A percentile compares a stretch with the other conserved stretches of the same genome.
Evolutionary conservation across 192 early-diverging fungal species (phyloP).

Genomic region (Spinellus fusiger): DNA sequence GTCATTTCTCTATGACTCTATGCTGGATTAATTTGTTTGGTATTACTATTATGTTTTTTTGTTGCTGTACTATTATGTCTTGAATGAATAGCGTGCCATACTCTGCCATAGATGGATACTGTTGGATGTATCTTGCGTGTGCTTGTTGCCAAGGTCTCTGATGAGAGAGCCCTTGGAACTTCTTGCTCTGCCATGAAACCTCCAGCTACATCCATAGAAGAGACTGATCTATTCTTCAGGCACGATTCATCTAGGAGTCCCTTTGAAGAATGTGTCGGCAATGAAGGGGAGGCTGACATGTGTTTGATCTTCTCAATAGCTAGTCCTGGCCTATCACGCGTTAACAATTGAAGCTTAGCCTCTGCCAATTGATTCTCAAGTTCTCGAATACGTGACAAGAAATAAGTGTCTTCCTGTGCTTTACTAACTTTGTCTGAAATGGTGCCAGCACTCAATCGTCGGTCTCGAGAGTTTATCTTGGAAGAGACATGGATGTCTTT

Average conservation of each 20-base stretch:
- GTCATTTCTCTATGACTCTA: background rate
- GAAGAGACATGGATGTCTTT: too few species aligned
- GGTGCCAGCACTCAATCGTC: too few species aligned
- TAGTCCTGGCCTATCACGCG: background rate
- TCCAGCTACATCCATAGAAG: background rate
- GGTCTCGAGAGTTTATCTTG: too few species aligned
- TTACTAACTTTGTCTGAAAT: too few species aligned
- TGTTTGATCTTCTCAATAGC: background rate
- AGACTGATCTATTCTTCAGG: background rate
- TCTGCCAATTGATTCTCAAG: background rate
- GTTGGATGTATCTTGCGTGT: background rate
- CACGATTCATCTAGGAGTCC: background rate
- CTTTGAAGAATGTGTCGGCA: background rate
- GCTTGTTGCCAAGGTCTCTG: background rate
- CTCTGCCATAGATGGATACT: background rate
- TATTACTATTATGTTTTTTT: background rate
- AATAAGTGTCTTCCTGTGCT: too few species aligned
- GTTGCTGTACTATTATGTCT: background rate
- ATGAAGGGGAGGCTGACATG: background rate
- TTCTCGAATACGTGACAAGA: too few species aligned
- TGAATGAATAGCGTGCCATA: background rate
- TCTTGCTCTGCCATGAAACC: background rate
- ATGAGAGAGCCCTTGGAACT: background rate
- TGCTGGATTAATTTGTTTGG: background rate
- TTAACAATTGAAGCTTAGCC: background rate